Evolutionary conservation across 2,329 filamentous ascomycete species (phyloP).

Genomic region (Fusarium sp.): DNA sequence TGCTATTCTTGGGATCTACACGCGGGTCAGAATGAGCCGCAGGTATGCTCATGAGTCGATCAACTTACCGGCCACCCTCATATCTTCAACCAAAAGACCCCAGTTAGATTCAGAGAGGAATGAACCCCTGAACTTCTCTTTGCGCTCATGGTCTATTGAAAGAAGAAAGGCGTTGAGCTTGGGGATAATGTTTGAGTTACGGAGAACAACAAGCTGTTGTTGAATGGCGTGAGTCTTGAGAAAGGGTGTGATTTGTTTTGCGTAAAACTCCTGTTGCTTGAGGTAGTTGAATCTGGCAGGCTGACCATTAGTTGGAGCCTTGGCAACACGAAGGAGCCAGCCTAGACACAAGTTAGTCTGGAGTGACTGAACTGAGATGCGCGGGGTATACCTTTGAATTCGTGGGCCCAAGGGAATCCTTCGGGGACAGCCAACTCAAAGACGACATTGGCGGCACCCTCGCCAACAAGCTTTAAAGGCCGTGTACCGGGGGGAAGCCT

Average conservation of each 20-base stretch:
- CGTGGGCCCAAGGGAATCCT: conserved; percentile 42
- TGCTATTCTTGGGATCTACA: conserved; percentile 43
- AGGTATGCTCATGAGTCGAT: neutral
- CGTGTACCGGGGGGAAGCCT: conserved; percentile 48
- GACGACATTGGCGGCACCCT: conserved; percentile 83
- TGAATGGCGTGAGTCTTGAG: conserved; percentile 49
- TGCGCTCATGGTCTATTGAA: conserved; percentile 57
- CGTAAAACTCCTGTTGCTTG: conserved; percentile 51
- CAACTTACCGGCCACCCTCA: conserved; percentile 57
- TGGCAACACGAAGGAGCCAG: conserved; percentile 53
- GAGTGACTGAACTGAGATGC: neutral
- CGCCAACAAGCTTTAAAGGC: conserved; percentile 61
- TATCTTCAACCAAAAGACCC: conserved; percentile 79
- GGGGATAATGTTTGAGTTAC: conserved; percentile 49
- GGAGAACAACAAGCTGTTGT: conserved; percentile 52
- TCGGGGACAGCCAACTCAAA: conserved; percentile 66
- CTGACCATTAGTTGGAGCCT: conserved; percentile 46
- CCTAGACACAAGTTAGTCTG: conserved; percentile 41
- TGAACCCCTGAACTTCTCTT: conserved; percentile 60
- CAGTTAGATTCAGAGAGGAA: conserved; percentile 66
- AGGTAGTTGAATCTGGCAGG: conserved; percentile 51
- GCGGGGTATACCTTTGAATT: conserved; percentile 50
- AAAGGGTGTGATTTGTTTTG: conserved; percentile 47
- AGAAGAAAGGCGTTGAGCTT: conserved; percentile 65
- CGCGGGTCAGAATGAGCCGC: conserved; percentile 2